Percentiles rank a stretch among this genome's conserved stretches.
Conservation (phyloP, 2,329 filamentous ascomycete species). For the Pseudogymnoascus sp. region DNA sequence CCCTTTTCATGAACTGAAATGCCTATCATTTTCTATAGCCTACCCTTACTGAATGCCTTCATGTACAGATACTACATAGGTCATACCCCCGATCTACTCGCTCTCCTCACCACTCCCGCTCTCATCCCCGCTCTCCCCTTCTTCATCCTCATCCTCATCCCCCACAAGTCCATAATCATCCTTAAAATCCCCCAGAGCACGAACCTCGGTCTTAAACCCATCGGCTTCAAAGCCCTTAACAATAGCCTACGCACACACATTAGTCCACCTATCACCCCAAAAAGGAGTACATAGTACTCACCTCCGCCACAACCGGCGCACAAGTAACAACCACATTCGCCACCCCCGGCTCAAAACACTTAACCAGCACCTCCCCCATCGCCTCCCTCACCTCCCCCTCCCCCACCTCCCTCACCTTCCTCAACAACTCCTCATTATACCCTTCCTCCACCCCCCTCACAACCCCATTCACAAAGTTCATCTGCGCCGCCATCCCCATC, state of each 20-base stretch:
- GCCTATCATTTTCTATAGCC: background rate
- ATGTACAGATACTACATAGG: background rate
- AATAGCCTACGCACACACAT: conserved; percentile 47
- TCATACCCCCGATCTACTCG: background rate
- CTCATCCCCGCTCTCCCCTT: conserved; percentile 17
- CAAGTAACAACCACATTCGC: conserved; percentile 86
- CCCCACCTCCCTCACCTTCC: conserved; percentile 65
- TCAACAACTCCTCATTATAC: conserved; percentile 69
- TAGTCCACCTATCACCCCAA: background rate
- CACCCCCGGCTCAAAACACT: conserved; percentile 69
- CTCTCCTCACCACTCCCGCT: conserved; percentile 10
- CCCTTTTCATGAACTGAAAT: background rate
- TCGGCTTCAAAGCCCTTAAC: conserved; percentile 63
- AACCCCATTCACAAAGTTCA: conserved; percentile 76
- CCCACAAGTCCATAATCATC: conserved; percentile 77
- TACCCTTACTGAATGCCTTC: background rate
- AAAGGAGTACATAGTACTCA: conserved; percentile 38
- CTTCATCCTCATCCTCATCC: conserved; percentile 43
- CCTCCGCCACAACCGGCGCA: conserved; percentile 74
- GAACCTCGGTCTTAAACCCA: conserved; percentile 71
- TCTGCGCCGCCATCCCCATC: conserved; percentile 70
- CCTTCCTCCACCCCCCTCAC: conserved; percentile 66
- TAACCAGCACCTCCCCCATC: conserved; percentile 66
- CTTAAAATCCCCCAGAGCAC: conserved; percentile 69
- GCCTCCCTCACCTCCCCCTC: conserved; percentile 67